phyloP scores from a whole-genome alignment of 1,139 yeast genomes.

The Yamadazyma sp. region DNA sequence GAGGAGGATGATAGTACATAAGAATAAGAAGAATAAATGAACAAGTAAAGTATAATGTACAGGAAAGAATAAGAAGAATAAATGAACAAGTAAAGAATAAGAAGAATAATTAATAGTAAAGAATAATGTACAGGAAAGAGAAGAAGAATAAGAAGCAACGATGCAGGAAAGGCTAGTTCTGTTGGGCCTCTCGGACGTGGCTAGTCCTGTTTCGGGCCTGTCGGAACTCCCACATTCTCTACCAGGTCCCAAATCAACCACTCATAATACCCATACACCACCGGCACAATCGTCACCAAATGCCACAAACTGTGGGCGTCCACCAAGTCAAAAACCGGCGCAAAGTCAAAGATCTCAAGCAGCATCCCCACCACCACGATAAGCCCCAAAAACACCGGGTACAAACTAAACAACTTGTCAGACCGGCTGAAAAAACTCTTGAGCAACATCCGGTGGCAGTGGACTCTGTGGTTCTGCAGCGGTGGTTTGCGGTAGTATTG shows the following conservation, averaged over 20 bases:
- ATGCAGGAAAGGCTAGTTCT: no score
- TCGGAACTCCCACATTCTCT: slow-evolving; percentile 34
- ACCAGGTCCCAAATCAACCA: slow-evolving; percentile 48
- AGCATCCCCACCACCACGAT: slow-evolving; percentile 72
- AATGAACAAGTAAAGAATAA: no score
- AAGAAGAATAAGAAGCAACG: no score
- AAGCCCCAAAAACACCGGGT: slow-evolving; percentile 46
- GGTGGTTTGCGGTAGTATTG: slow-evolving; percentile 26
- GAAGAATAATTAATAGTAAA: no score
- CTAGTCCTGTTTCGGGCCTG: not conserved
- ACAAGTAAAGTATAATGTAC: no score
- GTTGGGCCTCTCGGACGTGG: no score
- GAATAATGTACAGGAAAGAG: no score
- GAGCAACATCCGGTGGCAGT: slow-evolving; percentile 25
- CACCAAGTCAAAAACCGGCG: slow-evolving; percentile 65
- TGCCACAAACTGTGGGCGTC: slow-evolving; percentile 98
- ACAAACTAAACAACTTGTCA: slow-evolving; percentile 41
- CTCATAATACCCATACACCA: slow-evolving; percentile 45
- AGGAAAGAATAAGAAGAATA: no score
- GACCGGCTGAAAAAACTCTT: slow-evolving; percentile 37
- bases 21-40: not conserved
- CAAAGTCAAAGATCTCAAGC: slow-evolving; percentile 85
- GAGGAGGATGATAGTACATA: slow-evolving; percentile 19
- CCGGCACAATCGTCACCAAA: slow-evolving; percentile 69
- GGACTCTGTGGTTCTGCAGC: not conserved